Base-by-base conservation (phyloP, 108 stramenopile species). In the Skeletonema tropicum region DNA sequence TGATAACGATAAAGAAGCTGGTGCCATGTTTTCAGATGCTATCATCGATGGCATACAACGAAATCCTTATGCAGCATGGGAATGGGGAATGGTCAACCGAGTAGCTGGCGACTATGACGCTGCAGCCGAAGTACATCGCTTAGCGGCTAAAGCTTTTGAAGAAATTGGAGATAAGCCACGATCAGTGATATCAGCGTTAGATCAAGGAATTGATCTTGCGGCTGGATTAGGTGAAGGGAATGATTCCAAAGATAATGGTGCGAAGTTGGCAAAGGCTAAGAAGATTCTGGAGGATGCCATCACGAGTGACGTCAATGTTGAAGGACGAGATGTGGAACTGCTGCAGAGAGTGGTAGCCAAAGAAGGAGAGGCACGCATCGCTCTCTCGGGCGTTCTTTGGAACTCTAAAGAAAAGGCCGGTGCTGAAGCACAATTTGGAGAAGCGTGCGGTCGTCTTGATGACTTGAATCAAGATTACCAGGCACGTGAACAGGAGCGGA, bases 1-100 rank as follows among this genome's bases (percentile, higher is more conserved):
- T 77, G 88, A 93, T 31, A 83, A 83, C 6, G 70, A 76, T 26
- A 73, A 68, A 38, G 87, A 87, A 65, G 30, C 71, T 21, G 62
- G 71, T 30, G 85, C 79, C 49, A 85, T 36, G 4, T 48, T 74
- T 19, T 74, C 74, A 12, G 46, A 61, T 9, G 74, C 65, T 17
- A 49, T 78, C 31, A 49, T 67, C 0, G 77, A 93, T 68, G 92
- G 92, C 46, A 87, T 89, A 45, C 69, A 68, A 29, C 66, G 84
- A 15, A 93, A 93, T 75, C 92, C 92, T 0, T 93, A 93, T 61
- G 90, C 92, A 0, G 85, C 90, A 1, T 93, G 90, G 90, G 92
- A 93, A 88, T 93, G 90, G 84, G 92, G 92, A 3, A 89, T 81
- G 76, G 83, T 86, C 15, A 39, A 86, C 8, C 76, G 92, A 61